Percentiles rank a stretch among this genome's conserved stretches.
These are phyloP conservation scores for Solanum tacnaense DNA, from an alignment of 257 asterid species.

Conservation along the genomic window DNA sequence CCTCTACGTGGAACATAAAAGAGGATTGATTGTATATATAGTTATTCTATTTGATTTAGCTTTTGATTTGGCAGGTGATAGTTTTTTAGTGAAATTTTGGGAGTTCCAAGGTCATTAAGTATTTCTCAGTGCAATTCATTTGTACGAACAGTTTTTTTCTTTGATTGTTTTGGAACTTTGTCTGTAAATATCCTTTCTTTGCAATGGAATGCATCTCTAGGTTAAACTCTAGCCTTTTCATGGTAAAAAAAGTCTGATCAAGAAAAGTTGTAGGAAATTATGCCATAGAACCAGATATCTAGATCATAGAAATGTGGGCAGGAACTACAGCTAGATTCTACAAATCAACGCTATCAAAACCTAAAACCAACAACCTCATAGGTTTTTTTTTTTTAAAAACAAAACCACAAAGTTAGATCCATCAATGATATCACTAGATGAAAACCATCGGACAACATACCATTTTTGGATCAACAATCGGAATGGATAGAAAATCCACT, in stretches of 20 bases:
- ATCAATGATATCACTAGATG: not conserved
- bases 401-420: not conserved
- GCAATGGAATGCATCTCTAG: constrained; percentile 3
- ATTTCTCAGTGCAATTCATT: not conserved
- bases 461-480: not conserved
- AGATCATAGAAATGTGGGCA: not conserved
- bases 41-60: not conserved
- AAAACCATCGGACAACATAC: not conserved
- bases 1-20: not conserved
- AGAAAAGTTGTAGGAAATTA: not conserved
- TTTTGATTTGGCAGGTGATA: not conserved
- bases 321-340: not conserved
- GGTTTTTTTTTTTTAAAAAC: not conserved
- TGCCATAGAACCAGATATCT: not conserved
- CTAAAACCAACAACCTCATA: not conserved
- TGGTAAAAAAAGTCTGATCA: not conserved
- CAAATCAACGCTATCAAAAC: not conserved
- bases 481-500: not conserved
- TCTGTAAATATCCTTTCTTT: not conserved
- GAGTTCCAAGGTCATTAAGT: not conserved
- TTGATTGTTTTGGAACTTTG: not conserved
- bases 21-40: not conserved
- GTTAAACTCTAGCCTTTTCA: constrained; percentile 5
- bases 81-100: not conserved
- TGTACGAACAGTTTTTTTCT: not conserved